These are phyloP conservation scores for Rhizopogon sp. DNA, from an alignment of 768 basidiomycete species.

Conservation along the genomic window DNA sequence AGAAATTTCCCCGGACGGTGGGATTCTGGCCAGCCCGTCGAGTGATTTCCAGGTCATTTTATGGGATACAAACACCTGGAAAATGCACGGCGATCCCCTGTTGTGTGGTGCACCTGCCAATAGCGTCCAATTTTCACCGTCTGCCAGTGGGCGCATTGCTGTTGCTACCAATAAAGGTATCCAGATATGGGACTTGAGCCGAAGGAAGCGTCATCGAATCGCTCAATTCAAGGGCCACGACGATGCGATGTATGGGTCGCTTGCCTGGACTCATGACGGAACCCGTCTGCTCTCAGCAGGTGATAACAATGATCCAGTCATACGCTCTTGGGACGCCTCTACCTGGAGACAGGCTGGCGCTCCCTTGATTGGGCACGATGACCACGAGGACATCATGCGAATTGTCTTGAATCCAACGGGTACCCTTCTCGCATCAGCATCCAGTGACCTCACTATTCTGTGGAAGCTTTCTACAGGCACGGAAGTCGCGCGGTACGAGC, in stretches of 20 bases:
- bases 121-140: neutral
- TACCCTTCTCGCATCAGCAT: constrained; percentile 22
- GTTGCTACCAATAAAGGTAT: neutral
- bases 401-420: constrained; percentile 23
- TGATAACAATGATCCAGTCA: neutral
- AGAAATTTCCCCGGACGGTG: constrained; percentile 5
- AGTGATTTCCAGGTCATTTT: neutral
- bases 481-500: constrained; percentile 14
- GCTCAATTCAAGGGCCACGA: neutral
- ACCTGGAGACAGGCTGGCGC: neutral
- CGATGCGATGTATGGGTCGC: neutral
- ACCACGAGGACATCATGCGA: constrained; percentile 8
- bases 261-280: neutral
- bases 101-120: neutral
- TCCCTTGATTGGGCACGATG: neutral
- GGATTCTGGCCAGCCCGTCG: constrained; percentile 1
- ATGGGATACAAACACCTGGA: constrained; percentile 1
- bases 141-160: neutral
- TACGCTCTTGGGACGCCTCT: neutral
- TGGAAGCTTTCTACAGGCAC: constrained; percentile 19
- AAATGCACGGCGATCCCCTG: neutral
- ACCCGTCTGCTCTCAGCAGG: neutral
- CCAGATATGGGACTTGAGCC: neutral
- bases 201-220: neutral
- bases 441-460: constrained; percentile 21